Evolutionary conservation across 805 yeast species (phyloP).

Genomic region (Kodamaea nitidulidarum): DNA sequence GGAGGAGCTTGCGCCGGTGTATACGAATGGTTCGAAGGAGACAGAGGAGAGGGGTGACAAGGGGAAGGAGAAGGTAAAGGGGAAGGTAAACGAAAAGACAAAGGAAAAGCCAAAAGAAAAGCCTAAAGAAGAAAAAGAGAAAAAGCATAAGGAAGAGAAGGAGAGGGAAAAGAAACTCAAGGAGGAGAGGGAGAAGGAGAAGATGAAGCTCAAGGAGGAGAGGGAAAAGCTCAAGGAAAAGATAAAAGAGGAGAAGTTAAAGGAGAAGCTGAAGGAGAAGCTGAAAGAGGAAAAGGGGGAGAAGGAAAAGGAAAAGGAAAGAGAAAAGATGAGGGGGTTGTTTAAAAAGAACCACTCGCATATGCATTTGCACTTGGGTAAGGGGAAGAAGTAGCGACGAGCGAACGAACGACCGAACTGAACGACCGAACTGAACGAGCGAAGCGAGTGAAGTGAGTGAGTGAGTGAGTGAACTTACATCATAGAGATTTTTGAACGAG

Average conservation of each 20-base stretch:
- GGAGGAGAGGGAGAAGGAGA: not conserved
- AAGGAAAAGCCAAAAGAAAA: not conserved
- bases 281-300: not conserved
- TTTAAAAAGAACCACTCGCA: not conserved
- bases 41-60: not conserved
- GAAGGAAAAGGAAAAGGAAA: not conserved
- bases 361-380: not conserved
- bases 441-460: too few species aligned
- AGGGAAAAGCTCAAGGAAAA: constrained; percentile 1
- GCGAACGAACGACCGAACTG: too few species aligned
- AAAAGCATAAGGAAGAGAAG: constrained; percentile 2
- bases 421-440: too few species aligned
- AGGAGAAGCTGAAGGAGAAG: not conserved
- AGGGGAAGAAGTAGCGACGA: not conserved
- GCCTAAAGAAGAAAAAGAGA: not conserved
- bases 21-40: constrained; percentile 9
- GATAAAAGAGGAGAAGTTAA: not conserved
- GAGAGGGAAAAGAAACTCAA: not conserved
- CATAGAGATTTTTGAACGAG: too few species aligned
- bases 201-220: not conserved
- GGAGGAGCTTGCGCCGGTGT: constrained; percentile 18
- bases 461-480: too few species aligned
- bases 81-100: too few species aligned
- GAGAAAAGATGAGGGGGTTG: not conserved
- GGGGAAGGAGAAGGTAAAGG: too few species aligned